Base-by-base conservation (phyloP, 2,329 filamentous ascomycete species). In the Lecanicillium sp. region DNA sequence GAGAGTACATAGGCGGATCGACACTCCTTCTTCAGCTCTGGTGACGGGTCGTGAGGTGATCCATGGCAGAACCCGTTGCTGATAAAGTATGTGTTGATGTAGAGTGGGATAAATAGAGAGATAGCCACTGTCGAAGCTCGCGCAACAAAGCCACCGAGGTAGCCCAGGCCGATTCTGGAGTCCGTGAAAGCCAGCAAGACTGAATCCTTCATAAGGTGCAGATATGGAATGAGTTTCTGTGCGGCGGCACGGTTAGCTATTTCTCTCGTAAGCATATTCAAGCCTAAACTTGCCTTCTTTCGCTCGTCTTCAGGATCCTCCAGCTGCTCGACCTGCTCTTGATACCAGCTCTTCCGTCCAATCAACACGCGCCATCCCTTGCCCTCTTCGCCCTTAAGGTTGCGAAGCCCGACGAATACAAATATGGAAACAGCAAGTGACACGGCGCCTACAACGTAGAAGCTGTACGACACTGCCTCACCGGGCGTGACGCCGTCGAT, bases 41-140 rank as follows among this genome's bases (percentile, higher is more conserved):
- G 76, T 0, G 73, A 77, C 1, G 78, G 68, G 50, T 81, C 77
- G 46, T 77, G 68, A 1, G 79, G 78, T 0, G 72, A 74, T 13
- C 76, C 77, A 29, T 78, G 72, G 64, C 92, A 97, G 48, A 85
- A 82, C 3, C 87, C 89, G 38, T 83, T 82, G 35, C 70, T 68
- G 46, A 90, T 84, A 60, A 90, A 97, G 60, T 87, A 95, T 17
- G 87, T 81, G 57, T 97, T 97, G 51, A 96, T 79, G 55, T 85
- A 94, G 2, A 98, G 74, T 1, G 92, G 92, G 39, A 98, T 84
- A 63, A 97, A 98, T 5, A 97, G 75, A 1, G 87, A 94, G 47
- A 98, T 94, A 37, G 86, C 90, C 5, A 98, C 92, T 0, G 88
- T 95, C 1, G 89, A 96, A 7, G 92, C 89, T 40, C 92, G 80